Percentiles rank a stretch among this genome's conserved stretches.
phyloP scores from a whole-genome alignment of 2,329 filamentous ascomycete species.

The Aureobasidium musti region DNA sequence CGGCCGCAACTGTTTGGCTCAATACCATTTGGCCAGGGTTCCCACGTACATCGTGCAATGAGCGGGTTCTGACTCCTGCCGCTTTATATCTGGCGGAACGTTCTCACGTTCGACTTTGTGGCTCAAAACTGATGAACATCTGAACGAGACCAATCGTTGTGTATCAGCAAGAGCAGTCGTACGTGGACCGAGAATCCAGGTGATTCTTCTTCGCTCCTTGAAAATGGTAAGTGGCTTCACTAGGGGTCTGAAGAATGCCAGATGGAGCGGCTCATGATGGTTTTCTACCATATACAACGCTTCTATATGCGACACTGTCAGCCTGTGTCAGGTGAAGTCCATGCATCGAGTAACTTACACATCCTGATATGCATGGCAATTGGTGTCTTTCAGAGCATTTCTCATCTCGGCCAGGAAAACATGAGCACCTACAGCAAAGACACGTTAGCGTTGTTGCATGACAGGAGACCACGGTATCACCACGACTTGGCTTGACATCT shows the following conservation, averaged over 20 bases:
- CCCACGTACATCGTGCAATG: neutral
- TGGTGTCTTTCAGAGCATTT: conserved; percentile 23
- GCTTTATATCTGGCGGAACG: neutral
- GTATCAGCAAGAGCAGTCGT: neutral
- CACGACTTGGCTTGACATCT: neutral
- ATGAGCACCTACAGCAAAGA: conserved; percentile 4
- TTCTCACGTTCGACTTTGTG: neutral
- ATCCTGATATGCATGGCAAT: conserved; percentile 24
- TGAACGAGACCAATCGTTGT: neutral
- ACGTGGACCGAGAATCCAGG: neutral
- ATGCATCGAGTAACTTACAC: conserved; percentile 5
- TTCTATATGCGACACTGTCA: conserved; percentile 6
- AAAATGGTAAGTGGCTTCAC: neutral
- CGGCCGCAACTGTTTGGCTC: neutral
- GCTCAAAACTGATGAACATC: neutral
- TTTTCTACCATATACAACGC: conserved; percentile 28
- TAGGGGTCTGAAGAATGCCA: neutral
- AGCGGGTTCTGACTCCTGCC: neutral
- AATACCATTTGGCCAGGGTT: neutral
- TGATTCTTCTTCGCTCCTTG: neutral
- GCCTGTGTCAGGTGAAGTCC: neutral
- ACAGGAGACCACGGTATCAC: neutral
- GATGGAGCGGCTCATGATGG: conserved; percentile 11
- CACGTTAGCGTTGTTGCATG: neutral
- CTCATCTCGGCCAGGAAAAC: conserved; percentile 29